Conservation (phyloP, 1,139 yeast species). For the Ogataea hybrid region DNA sequence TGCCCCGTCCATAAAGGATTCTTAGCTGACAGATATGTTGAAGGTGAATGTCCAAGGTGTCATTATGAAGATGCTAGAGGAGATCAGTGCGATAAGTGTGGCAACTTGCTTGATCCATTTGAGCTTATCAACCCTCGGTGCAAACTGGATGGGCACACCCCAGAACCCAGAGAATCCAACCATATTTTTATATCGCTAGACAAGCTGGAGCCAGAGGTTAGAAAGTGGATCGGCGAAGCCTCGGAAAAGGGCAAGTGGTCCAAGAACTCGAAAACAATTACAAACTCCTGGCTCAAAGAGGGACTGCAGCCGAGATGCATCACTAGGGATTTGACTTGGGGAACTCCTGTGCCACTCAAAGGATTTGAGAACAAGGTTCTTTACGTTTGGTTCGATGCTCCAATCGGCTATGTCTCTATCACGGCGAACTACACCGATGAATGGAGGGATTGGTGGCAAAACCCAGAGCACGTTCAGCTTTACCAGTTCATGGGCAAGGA, state of each 20-base stretch:
- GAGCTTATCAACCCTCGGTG: constrained; percentile 94
- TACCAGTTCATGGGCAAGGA: constrained; percentile 99
- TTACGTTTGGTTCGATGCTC: constrained; percentile 98
- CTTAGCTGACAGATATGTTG: constrained; percentile 95
- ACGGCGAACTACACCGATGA: constrained; percentile 89
- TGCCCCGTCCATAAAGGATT: constrained; percentile 89
- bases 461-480: constrained; percentile 72
- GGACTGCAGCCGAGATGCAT: constrained; percentile 95
- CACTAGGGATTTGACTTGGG: constrained; percentile 97
- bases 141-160: constrained; percentile 82
- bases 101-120: constrained; percentile 81
- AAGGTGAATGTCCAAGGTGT: constrained; percentile 97
- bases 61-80: constrained; percentile 96
- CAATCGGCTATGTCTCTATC: constrained; percentile 93
- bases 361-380: constrained; percentile 83
- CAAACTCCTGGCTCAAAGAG: constrained; percentile 89
- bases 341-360: constrained; percentile 93
- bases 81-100: constrained; percentile 98
- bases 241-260: constrained; percentile 85
- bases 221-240: constrained; percentile 68
- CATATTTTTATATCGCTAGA: constrained; percentile 84
- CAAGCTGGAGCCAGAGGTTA: constrained; percentile 73
- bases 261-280: constrained; percentile 81
- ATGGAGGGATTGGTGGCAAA: constrained; percentile 92
- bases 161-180: constrained; percentile 76